Evolutionary conservation across 2,329 filamentous ascomycete species (phyloP).

Genomic region (Cordyceps javanica): DNA sequence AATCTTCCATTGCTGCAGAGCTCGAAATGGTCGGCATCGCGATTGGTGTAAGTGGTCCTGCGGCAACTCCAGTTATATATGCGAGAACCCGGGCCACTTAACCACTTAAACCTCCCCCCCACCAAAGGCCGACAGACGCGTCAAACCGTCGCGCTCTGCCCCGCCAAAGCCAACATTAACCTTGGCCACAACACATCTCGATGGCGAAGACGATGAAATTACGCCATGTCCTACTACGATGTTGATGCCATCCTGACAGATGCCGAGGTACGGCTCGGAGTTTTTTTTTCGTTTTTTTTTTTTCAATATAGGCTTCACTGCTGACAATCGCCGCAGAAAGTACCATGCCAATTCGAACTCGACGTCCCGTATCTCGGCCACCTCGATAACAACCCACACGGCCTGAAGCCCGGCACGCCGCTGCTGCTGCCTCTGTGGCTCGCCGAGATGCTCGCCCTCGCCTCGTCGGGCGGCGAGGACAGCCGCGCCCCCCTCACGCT

Average conservation of each 20-base stretch:
- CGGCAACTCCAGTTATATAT: no score
- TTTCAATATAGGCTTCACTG: no score
- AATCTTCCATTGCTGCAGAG: not conserved
- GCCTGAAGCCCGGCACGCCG: constrained; percentile 74
- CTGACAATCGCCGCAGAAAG: constrained; percentile 55
- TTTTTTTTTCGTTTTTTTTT: no score
- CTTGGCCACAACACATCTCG: not conserved
- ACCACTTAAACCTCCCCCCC: not conserved
- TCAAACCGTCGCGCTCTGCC: constrained; percentile 2
- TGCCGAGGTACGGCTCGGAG: constrained; percentile 64
- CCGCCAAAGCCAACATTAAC: not conserved
- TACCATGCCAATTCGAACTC: constrained; percentile 91
- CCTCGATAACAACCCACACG: constrained; percentile 67
- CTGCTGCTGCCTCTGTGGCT: constrained; percentile 89
- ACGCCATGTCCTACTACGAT: constrained; percentile 70
- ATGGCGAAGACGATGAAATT: constrained; percentile 1
- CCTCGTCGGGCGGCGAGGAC: constrained; percentile 39
- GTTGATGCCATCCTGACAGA: constrained; percentile 80
- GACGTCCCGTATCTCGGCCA: constrained; percentile 83
- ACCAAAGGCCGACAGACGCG: not conserved
- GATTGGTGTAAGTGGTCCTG: not conserved
- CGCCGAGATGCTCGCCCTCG: constrained; percentile 83
- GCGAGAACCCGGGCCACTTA: no score
- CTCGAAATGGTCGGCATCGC: not conserved
- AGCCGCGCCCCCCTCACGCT: constrained; percentile 64